Conservation (phyloP, 805 yeast genomes). For the Wickerhamiella australiensis region DNA sequence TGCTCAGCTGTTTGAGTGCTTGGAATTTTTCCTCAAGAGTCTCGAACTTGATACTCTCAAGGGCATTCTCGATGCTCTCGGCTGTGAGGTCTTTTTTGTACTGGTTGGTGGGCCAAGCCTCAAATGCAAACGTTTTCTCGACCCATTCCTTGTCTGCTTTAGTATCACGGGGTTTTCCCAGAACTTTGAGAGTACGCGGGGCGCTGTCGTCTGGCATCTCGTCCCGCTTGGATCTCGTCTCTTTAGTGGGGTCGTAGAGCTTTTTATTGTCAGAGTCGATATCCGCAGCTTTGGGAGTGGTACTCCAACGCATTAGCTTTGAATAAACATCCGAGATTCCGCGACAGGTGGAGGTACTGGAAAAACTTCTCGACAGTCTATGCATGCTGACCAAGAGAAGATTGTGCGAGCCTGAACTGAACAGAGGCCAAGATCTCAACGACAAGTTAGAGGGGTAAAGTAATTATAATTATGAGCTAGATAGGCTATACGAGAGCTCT, state of each 20-base stretch:
- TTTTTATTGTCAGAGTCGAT: background rate
- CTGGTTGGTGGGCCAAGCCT: constrained; percentile 26
- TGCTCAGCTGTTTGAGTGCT: constrained; percentile 38
- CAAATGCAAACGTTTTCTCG: constrained; percentile 14
- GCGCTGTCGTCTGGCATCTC: constrained; percentile 17
- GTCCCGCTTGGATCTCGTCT: constrained; percentile 12
- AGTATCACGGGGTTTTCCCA: constrained; percentile 18
- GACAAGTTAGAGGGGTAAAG: too few species aligned
- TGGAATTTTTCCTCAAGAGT: constrained; percentile 41
- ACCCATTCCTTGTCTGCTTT: constrained; percentile 4
- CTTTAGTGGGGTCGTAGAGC: constrained; percentile 21
- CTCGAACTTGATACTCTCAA: constrained; percentile 14
- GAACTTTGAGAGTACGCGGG: constrained; percentile 19
- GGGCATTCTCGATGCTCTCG: constrained; percentile 14
- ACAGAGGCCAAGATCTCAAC: too few species aligned
- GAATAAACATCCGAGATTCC: constrained; percentile 11
- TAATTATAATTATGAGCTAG: too few species aligned
- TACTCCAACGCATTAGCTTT: constrained; percentile 8
- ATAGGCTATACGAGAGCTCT: too few species aligned
- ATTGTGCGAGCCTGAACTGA: background rate
- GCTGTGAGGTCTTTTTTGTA: constrained; percentile 19
- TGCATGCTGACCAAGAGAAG: background rate
- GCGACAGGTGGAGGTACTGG: background rate
- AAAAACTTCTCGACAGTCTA: constrained; percentile 2
- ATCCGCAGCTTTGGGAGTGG: constrained; percentile 5